These are phyloP conservation scores for Decorospora gaudefroyi DNA, from an alignment of 2,329 filamentous ascomycete genomes.

Conservation along the genomic window DNA sequence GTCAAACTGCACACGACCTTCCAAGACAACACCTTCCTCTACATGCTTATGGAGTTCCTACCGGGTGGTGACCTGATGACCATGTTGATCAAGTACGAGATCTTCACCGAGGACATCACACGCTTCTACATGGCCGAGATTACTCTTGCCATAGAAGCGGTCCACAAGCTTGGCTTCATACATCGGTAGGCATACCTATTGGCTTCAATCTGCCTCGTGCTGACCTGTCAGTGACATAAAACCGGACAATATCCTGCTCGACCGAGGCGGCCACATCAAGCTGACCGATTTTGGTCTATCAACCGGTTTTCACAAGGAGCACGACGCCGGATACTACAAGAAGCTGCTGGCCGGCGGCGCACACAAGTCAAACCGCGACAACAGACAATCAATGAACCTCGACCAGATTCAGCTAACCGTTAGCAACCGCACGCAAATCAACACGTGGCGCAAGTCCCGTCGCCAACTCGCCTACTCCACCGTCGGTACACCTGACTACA, in stretches of 20 bases:
- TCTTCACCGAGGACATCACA: slow-evolving; percentile 98
- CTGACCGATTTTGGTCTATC: slow-evolving; percentile 97
- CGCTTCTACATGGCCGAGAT: slow-evolving; percentile 99
- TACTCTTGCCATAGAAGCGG: slow-evolving; percentile 95
- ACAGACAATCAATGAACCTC: slow-evolving; percentile 91
- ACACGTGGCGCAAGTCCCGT: slow-evolving; percentile 96
- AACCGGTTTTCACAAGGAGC: slow-evolving; percentile 95
- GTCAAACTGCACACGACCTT: slow-evolving; percentile 98
- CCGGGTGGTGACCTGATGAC: slow-evolving; percentile 99
- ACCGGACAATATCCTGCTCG: slow-evolving; percentile 96
- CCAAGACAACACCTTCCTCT: slow-evolving; percentile 93
- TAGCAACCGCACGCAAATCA: slow-evolving; percentile 96
- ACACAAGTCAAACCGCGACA: slow-evolving; percentile 57
- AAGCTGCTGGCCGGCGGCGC: slow-evolving; percentile 77
- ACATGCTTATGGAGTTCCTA: slow-evolving; percentile 99
- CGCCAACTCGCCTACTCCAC: slow-evolving; percentile 97
- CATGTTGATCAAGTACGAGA: slow-evolving; percentile 99
- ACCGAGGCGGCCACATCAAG: slow-evolving; percentile 95
- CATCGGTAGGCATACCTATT: slow-evolving; percentile 71
- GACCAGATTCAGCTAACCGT: slow-evolving; percentile 98
- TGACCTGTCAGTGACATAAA: slow-evolving; percentile 78
- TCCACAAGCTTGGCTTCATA: slow-evolving; percentile 97
- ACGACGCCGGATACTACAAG: slow-evolving; percentile 98
- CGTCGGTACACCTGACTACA: slow-evolving; percentile 97
- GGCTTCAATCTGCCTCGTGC: slow-evolving; percentile 1